Percentiles rank a stretch among this genome's conserved stretches.
phyloP scores from a whole-genome alignment of 352 stramenopile genomes.

The Aphanomyces euteiches region DNA sequence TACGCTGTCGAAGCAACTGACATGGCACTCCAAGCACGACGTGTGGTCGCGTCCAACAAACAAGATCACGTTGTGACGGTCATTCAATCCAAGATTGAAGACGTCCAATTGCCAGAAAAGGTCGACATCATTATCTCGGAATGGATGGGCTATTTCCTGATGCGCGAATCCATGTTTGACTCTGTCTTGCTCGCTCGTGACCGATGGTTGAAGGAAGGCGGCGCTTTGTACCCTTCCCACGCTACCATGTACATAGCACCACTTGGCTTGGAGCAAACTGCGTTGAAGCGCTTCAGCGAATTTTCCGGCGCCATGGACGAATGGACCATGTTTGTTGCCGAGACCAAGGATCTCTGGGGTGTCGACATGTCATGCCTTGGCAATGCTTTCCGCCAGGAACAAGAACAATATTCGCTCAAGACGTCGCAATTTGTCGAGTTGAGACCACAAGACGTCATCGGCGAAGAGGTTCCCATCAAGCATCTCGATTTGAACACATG shows the following conservation, averaged over 20 bases:
- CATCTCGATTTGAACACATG: slow-evolving; percentile 81
- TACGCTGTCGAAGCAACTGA: slow-evolving; percentile 97
- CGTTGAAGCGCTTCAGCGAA: slow-evolving; percentile 79
- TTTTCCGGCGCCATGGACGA: slow-evolving; percentile 83
- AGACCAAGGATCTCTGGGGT: slow-evolving; percentile 93
- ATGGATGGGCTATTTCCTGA: slow-evolving; percentile 99
- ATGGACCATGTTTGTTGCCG: slow-evolving; percentile 84
- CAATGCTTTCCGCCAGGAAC: slow-evolving; percentile 80
- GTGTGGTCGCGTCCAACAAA: slow-evolving; percentile 95
- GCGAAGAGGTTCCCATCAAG: slow-evolving; percentile 77
- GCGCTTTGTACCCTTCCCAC: slow-evolving; percentile 98
- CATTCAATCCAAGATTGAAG: slow-evolving; percentile 98
- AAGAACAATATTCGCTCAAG: slow-evolving; percentile 84
- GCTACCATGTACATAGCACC: slow-evolving; percentile 97
- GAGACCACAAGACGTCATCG: slow-evolving; percentile 68
- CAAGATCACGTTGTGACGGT: slow-evolving; percentile 97
- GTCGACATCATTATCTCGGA: slow-evolving; percentile 99
- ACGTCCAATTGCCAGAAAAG: slow-evolving; percentile 95
- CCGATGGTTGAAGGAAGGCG: slow-evolving; percentile 94
- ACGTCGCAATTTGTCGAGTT: slow-evolving; percentile 84
- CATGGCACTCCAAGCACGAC: slow-evolving; percentile 95
- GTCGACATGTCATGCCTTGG: slow-evolving; percentile 95
- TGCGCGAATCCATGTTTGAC: slow-evolving; percentile 99
- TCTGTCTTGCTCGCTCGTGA: slow-evolving; percentile 95
- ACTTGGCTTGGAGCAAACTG: slow-evolving; percentile 92